Evolutionary conservation across 352 stramenopile species (phyloP).

Genomic region (Phytophthora sp.): DNA sequence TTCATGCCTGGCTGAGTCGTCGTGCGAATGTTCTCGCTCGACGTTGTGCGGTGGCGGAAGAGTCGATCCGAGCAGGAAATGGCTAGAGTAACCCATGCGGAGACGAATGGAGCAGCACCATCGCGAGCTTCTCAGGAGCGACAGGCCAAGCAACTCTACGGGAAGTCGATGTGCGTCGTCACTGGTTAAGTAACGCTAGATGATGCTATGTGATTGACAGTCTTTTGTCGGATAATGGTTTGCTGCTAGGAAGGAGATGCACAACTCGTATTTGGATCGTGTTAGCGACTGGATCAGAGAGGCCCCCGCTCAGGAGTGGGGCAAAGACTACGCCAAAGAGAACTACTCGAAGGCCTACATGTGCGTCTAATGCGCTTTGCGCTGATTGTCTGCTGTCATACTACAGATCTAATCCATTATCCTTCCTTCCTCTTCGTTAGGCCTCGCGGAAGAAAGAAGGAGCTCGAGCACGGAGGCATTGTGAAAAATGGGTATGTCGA

Average conservation of each 20-base stretch:
- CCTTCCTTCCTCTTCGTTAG: constrained; percentile 18
- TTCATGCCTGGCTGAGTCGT: constrained; percentile 6
- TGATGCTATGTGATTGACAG: background rate
- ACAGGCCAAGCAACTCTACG: constrained; percentile 57
- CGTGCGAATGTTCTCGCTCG: constrained; percentile 65
- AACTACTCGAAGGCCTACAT: constrained; percentile 54
- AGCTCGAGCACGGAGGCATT: constrained; percentile 43
- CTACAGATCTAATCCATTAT: too few relatives aligned
- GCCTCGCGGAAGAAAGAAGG: constrained; percentile 51
- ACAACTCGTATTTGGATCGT: constrained; percentile 64
- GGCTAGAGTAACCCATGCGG: constrained; percentile 35
- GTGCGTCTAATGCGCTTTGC: constrained; percentile 31
- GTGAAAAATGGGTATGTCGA: constrained; percentile 54
- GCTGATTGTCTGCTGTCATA: background rate
- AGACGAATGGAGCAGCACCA: constrained; percentile 26
- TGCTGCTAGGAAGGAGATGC: constrained; percentile 68
- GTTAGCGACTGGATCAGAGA: constrained; percentile 60
- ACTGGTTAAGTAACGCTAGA: background rate
- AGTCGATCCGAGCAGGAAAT: constrained; percentile 46
- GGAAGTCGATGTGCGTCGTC: constrained; percentile 52
- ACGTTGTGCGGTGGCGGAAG: constrained; percentile 56
- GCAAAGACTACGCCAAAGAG: constrained; percentile 61
- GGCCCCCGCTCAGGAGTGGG: constrained; percentile 51
- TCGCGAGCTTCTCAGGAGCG: constrained; percentile 41
- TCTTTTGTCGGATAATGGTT: background rate